Conservation (phyloP, 2,329 filamentous ascomycete genomes). For the Venturia oleaginea region DNA sequence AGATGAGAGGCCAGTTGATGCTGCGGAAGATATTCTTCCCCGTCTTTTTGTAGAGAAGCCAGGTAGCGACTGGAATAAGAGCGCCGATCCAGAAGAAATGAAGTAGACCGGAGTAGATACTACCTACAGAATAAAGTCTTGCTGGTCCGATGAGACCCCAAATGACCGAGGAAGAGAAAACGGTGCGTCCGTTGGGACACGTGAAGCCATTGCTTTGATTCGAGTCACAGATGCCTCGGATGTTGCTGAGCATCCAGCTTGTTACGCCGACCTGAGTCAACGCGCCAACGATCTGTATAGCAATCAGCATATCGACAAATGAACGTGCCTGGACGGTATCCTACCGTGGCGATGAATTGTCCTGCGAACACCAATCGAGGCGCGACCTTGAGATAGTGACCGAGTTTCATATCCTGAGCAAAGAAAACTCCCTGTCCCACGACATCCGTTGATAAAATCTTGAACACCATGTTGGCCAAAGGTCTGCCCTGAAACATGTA, state of each 20-base stretch:
- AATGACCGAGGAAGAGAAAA: conserved; percentile 57
- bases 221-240: conserved; percentile 54
- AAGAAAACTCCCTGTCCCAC: conserved; percentile 39
- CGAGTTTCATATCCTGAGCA: conserved; percentile 44
- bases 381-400: conserved; percentile 47
- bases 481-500: conserved; percentile 42
- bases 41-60: conserved; percentile 48
- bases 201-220: conserved; percentile 50
- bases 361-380: conserved; percentile 57
- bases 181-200: conserved; percentile 49
- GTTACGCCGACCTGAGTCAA: conserved; percentile 57
- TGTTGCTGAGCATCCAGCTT: conserved; percentile 47
- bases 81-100: conserved; percentile 67
- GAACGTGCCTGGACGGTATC: conserved; percentile 38
- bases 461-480: conserved; percentile 43
- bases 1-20: conserved; percentile 59
- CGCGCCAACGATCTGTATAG: conserved; percentile 45
- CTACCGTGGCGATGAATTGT: conserved; percentile 53
- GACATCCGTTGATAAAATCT: conserved; percentile 38
- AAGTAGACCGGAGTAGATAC: conserved; percentile 57
- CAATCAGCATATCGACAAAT: conserved; percentile 44
- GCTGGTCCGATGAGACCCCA: conserved; percentile 62
- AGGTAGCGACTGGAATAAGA: conserved; percentile 52
- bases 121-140: conserved; percentile 64
- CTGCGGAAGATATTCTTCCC: conserved; percentile 55